Evolutionary conservation across 2,329 filamentous ascomycete genomes (phyloP), one percentile per base, ranked within the genome.

Genomic region (Cladobotryum mycophilum): DNA sequence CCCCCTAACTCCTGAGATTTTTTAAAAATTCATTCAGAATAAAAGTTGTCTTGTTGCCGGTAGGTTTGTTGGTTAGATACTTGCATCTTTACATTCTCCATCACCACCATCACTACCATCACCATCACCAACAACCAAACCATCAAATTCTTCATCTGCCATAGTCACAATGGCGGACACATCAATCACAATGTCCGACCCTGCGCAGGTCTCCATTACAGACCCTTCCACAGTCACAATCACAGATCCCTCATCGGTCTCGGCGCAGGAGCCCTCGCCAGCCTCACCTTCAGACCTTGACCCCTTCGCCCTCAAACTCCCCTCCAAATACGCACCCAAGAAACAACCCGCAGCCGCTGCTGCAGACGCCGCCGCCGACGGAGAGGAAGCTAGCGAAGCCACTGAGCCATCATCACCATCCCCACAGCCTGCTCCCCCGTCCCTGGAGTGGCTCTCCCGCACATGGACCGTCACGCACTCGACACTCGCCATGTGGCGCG

Each of bases 401-500:
- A 6, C 36, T 12, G 36, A 17, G 15, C 36, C 36, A 38, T 6
- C 36, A 17, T 12, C 36, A 38, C 15, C 36, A 20, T n/a, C n/a
- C n/a, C 20, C 20, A 6, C 14, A 38, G 13, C 62, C 20, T 55
- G 55, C 22, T 53, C 63, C 37, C 34, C 64, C 44, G 71, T 66
- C 13, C 56, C 72, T 81, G 22, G 67, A 76, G 51, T 87, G 79
- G 76, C 78, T 89, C 42, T 68, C 75, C 47, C 74, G 83, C 53
- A 86, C 81, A 53, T 90, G 86, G 86, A 71, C 79, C 59, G 85
- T 90, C 51, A 88, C 85, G 11, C 85, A 89, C 70, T 87, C 83
- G 4, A 88, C 85, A 5, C 80, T 90, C 11, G 71, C 79, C 55
- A 90, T 93, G 86, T 95, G 89, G 89, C 82, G 82, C 59, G 78